Percentiles rank a stretch among this genome's conserved stretches.
Evolutionary conservation across 257 asterid species (phyloP).

Genomic region (Jasminum sambac): DNA sequence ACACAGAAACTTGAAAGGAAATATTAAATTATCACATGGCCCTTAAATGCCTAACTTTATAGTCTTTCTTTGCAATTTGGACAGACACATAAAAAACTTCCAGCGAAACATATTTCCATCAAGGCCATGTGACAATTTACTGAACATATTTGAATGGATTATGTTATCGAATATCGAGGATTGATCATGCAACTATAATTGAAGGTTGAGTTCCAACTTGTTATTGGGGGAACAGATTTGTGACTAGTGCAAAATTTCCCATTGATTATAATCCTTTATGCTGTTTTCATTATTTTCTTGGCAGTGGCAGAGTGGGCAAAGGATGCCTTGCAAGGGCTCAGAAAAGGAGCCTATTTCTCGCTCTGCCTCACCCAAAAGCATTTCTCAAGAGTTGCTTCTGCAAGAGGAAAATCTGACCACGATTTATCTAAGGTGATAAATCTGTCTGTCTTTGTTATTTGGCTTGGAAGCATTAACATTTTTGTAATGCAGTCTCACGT

Average conservation of each 20-base stretch:
- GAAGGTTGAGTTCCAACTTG: background rate
- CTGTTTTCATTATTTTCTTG: constrained; percentile 8
- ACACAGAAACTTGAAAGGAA: background rate
- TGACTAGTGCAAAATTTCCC: background rate
- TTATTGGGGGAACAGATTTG: background rate
- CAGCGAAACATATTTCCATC: background rate
- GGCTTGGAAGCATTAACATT: background rate
- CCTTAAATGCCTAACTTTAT: background rate
- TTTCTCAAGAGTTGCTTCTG: constrained; percentile 77
- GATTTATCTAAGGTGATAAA: constrained; percentile 61
- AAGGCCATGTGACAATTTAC: background rate
- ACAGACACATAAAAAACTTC: background rate
- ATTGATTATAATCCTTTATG: constrained; percentile 8
- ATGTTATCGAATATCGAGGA: background rate
- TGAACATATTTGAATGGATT: background rate
- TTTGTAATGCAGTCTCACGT: background rate
- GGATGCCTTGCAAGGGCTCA: constrained; percentile 90
- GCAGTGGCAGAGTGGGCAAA: constrained; percentile 97
- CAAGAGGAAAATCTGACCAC: constrained; percentile 47
- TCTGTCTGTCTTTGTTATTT: constrained; percentile 19
- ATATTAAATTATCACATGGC: background rate
- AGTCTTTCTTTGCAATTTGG: background rate
- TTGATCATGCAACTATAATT: constrained; percentile 15
- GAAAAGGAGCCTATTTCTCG: constrained; percentile 93
- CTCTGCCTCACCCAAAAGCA: constrained; percentile 73